phyloP scores from a whole-genome alignment of 2,329 filamentous ascomycete genomes.

The Fusarium domesticum region DNA sequence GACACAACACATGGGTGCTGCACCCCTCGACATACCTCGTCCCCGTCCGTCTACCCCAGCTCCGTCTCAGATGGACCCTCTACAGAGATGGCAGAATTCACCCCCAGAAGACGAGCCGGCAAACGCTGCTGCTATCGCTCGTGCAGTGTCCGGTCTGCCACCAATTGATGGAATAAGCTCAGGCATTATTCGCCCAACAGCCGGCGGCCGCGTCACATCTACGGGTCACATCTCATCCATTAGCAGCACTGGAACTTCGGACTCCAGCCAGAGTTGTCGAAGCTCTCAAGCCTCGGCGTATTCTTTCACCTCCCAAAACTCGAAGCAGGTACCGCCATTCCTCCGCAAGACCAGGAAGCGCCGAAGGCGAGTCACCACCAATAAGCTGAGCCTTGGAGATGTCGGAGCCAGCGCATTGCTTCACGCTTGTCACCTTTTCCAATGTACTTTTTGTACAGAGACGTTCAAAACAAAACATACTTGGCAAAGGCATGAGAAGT shows the following conservation, averaged over 20 bases:
- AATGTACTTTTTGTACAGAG: constrained; percentile 48
- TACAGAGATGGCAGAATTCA: constrained; percentile 34
- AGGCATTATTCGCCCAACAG: constrained; percentile 19
- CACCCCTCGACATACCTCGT: constrained; percentile 56
- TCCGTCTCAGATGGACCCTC: constrained; percentile 18
- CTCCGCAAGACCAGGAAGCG: no score
- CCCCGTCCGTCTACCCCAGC: constrained; percentile 33
- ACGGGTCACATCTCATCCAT: no score
- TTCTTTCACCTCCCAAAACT: no score
- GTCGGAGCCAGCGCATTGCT: background rate
- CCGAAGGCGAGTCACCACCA: background rate
- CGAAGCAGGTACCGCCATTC: no score
- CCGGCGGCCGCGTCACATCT: no score
- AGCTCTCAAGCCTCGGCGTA: background rate
- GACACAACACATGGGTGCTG: background rate
- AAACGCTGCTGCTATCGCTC: constrained; percentile 28
- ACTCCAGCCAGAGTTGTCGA: background rate
- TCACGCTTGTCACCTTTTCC: constrained; percentile 17
- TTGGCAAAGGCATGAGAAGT: constrained; percentile 50
- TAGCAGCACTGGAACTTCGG: constrained; percentile 2
- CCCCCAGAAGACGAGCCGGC: constrained; percentile 34
- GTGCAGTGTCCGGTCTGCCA: constrained; percentile 17
- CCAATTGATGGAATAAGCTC: constrained; percentile 2
- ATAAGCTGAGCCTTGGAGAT: background rate
- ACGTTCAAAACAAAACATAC: constrained; percentile 45